These are phyloP conservation scores for Hypsizygus marmoreus DNA, from an alignment of 768 basidiomycete species.

Conservation along the genomic window DNA sequence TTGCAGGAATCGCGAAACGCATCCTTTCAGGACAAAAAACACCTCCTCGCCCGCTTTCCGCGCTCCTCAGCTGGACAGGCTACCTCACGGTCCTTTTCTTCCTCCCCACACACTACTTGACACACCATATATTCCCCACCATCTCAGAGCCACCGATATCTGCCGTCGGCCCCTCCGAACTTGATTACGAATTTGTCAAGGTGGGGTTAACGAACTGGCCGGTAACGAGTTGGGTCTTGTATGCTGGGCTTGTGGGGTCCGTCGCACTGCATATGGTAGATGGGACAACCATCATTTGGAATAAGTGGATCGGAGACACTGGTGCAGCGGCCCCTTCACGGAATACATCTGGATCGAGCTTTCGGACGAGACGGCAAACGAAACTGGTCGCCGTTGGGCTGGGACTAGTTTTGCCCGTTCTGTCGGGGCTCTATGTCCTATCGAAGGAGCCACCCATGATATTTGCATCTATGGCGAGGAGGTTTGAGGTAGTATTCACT, in stretches of 20 bases:
- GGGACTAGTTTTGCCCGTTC: constrained; percentile 48
- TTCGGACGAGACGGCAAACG: constrained; percentile 18
- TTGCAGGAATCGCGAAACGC: constrained; percentile 62
- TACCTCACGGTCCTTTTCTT: constrained; percentile 59
- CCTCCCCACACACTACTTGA: constrained; percentile 69
- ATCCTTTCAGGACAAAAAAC: constrained; percentile 41
- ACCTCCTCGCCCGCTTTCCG: constrained; percentile 33
- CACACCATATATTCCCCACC: constrained; percentile 63
- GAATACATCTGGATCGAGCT: constrained; percentile 15
- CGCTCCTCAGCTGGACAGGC: constrained; percentile 61
- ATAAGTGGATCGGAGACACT: constrained; percentile 41
- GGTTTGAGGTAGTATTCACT: constrained; percentile 54
- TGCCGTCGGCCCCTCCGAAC: constrained; percentile 69
- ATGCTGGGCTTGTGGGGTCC: constrained; percentile 59
- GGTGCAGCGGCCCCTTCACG: constrained; percentile 15
- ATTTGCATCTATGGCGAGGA: constrained; percentile 48
- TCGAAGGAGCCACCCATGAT: constrained; percentile 60
- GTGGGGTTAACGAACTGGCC: constrained; percentile 66
- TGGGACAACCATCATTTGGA: constrained; percentile 56
- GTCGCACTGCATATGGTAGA: constrained; percentile 64
- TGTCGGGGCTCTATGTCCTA: constrained; percentile 56
- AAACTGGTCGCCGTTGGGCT: constrained; percentile 31
- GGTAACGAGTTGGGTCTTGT: constrained; percentile 58
- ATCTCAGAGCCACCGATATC: constrained; percentile 48
- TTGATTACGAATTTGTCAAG: constrained; percentile 86